Evolutionary conservation across 2,329 filamentous ascomycete genomes (phyloP).

Genomic region (Monilinia vaccinii-corymbosi): DNA sequence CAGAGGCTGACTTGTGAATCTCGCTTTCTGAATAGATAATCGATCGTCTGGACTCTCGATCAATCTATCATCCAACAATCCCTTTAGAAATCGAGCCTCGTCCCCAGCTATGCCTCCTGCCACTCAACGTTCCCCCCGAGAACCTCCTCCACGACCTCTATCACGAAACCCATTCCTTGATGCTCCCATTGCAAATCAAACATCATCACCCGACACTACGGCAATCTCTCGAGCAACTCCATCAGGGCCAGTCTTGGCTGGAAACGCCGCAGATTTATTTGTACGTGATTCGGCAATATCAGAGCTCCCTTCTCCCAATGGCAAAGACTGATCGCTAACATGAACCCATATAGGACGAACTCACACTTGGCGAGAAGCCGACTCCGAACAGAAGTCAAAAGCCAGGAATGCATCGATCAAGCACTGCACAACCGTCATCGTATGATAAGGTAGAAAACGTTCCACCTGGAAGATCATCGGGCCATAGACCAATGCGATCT

Average conservation of each 20-base stretch:
- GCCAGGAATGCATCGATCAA: constrained; percentile 26
- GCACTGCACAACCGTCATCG: constrained; percentile 36
- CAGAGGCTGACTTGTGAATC: constrained; percentile 22
- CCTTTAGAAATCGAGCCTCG: constrained; percentile 63
- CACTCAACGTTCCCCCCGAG: constrained; percentile 47
- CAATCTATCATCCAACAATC: constrained; percentile 68
- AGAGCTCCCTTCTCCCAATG: background rate
- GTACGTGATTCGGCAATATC: constrained; percentile 44
- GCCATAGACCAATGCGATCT: constrained; percentile 55
- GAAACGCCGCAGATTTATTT: constrained; percentile 62
- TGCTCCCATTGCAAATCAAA: constrained; percentile 27
- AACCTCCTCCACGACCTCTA: constrained; percentile 47
- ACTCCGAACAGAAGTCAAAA: constrained; percentile 31
- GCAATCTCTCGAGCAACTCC: constrained; percentile 34
- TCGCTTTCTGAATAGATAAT: constrained; percentile 23
- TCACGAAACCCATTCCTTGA: constrained; percentile 73
- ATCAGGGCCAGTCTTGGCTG: constrained; percentile 35
- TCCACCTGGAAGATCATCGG: constrained; percentile 31
- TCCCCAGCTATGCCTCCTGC: constrained; percentile 42
- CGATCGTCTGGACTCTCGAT: constrained; percentile 45
- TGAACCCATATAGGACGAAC: constrained; percentile 45
- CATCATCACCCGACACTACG: constrained; percentile 39
- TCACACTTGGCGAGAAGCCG: constrained; percentile 55
- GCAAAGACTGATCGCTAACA: constrained; percentile 23
- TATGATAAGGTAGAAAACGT: constrained; percentile 34